Conservation (phyloP, 176 grass and related monocot species). For the Typha latifolia region DNA sequence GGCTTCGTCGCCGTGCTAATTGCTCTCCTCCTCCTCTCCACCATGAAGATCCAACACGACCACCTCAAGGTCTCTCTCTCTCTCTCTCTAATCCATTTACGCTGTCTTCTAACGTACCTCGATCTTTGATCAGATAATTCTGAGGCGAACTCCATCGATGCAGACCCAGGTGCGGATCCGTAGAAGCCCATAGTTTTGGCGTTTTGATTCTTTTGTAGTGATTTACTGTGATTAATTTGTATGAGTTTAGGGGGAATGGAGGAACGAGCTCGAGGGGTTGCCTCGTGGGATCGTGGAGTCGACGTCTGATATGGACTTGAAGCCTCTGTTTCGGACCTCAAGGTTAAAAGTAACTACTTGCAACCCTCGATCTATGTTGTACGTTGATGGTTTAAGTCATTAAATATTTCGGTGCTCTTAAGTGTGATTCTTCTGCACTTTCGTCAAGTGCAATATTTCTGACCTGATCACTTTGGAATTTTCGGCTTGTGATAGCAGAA, state of each 20-base stretch:
- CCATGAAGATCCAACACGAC: slow-evolving; percentile 5
- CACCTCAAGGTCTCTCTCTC: neutral
- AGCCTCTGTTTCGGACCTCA: slow-evolving; percentile 42
- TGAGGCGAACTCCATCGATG: slow-evolving; percentile 15
- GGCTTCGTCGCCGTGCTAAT: neutral
- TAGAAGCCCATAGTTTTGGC: neutral
- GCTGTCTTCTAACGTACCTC: neutral
- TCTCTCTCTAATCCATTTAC: neutral
- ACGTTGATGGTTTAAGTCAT: neutral
- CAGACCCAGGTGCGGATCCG: slow-evolving; percentile 11
- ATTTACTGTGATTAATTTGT: neutral
- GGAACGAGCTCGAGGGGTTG: slow-evolving; percentile 38
- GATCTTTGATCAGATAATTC: slow-evolving; percentile 44
- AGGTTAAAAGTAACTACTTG: slow-evolving; percentile 14
- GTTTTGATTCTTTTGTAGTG: neutral
- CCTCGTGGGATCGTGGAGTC: slow-evolving; percentile 67
- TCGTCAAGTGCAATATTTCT: neutral
- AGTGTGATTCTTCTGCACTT: neutral
- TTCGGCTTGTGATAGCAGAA: neutral
- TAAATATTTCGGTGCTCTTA: neutral
- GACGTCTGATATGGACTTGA: slow-evolving; percentile 73
- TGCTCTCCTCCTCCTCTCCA: neutral
- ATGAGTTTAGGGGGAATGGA: slow-evolving; percentile 24
- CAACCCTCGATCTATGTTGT: neutral
- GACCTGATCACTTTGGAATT: neutral